Base-by-base conservation (phyloP, 1,284 basidiomycete genomes). In the Naganishia liquefaciens region DNA sequence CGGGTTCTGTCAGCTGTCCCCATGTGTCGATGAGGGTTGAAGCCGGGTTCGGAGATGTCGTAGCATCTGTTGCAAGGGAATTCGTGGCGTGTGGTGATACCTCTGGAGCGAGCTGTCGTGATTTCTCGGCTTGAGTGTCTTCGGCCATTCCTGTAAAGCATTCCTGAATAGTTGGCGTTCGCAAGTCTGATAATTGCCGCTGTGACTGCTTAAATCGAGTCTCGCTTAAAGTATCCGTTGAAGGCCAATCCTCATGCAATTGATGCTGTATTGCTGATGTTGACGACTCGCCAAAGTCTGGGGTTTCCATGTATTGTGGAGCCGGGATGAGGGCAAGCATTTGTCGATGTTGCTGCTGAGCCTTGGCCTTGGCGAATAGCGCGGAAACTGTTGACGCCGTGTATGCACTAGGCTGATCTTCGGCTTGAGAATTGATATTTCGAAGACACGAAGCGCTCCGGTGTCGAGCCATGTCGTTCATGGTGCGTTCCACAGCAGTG, bases 291-390 rank as follows among this genome's bases (percentile, higher is more conserved):
- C 9, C 5, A 4, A 21, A 17, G 33, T 37, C 19, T 21, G 11
- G 21, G 19, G 33, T 9, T 15, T n/a, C 30, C 5, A 21, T 3
- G 30, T 33, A 6, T 11, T 3, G 30, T 1, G 55, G 55, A 39
- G 55, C 30, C 5, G 55, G 55, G 39, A 49, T 40, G 21, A 60
- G 11, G 2, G 44, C 55, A 10, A 40, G 46, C 17, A 49, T 39
- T 17, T 60, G 46, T 37, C 40, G 44, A 37, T 40, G 55, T 17
- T 60, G 46, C 13, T 60, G n/a, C 5, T 49, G 46, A 5, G 33
- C n/a, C 19, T 60, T 33, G 19, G 7, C 3, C 2, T 21, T 17
- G 9, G 30, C 9, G 3, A 37, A 10, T 9, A 37, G 33, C 13
- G 10, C 13, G 13, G 33, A 37, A 13, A 7, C 33, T 10, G 2